Conservation (phyloP, 1,284 basidiomycete species). For the Austroboletus niveus region DNA sequence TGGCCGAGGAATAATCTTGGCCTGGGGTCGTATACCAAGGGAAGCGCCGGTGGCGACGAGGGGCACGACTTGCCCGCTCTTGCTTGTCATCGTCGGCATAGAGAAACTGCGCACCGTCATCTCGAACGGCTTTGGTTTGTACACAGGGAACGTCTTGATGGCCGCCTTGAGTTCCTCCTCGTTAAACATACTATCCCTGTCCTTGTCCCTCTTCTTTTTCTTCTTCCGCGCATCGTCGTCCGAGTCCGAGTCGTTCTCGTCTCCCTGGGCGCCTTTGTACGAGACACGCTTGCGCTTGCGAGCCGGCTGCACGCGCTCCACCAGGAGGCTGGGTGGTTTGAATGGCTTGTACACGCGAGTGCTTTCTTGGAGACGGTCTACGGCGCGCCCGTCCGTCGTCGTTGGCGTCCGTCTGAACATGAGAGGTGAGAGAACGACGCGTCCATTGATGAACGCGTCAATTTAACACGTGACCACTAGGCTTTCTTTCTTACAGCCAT, state of each 20-base stretch:
- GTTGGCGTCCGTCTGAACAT: conserved; percentile 74
- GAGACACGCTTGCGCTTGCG: conserved; percentile 83
- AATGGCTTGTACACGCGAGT: conserved; percentile 74
- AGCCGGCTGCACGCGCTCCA: conserved; percentile 60
- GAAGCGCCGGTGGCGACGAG: conserved; percentile 70
- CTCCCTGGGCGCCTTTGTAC: conserved; percentile 61
- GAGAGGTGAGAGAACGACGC: conserved; percentile 1
- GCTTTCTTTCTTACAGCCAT: neutral
- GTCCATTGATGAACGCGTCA: conserved; percentile 1
- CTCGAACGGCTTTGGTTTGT: conserved; percentile 78
- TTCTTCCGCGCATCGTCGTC: conserved; percentile 50
- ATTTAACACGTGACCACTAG: conserved; percentile 19
- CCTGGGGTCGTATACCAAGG: conserved; percentile 83
- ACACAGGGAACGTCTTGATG: conserved; percentile 82
- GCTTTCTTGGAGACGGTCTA: conserved; percentile 70
- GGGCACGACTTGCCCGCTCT: conserved; percentile 71
- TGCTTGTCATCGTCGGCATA: conserved; percentile 84
- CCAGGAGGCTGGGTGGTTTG: conserved; percentile 63
- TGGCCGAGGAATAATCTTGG: conserved; percentile 86
- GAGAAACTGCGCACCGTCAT: conserved; percentile 69
- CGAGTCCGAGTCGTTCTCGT: conserved; percentile 51
- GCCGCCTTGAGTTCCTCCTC: conserved; percentile 57
- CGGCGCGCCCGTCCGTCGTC: conserved; percentile 61
- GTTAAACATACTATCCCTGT: conserved; percentile 54
- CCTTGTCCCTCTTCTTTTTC: conserved; percentile 55